Conservation (phyloP, 805 yeast genomes). For the Pichia insulana region DNA sequence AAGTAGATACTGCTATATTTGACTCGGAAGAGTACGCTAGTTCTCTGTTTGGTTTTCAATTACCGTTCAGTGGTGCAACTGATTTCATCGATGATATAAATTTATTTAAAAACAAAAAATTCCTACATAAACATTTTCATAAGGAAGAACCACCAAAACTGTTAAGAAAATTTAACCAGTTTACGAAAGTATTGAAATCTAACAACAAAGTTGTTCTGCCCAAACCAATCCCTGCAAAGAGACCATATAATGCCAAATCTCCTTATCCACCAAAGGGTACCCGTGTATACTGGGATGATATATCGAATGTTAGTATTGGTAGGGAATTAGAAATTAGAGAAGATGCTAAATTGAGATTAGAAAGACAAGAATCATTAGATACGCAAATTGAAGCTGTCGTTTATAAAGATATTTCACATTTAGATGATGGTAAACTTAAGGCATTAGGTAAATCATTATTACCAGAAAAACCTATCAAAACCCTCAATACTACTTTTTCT, state of each 20-base stretch:
- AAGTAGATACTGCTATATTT: neutral
- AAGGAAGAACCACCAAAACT: neutral
- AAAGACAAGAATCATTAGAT: conserved; percentile 47
- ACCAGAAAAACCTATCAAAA: conserved; percentile 17
- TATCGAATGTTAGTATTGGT: conserved; percentile 5
- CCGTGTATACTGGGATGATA: conserved; percentile 8
- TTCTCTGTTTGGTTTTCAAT: neutral
- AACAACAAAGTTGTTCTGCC: neutral
- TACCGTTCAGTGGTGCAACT: neutral
- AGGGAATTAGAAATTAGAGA: conserved; percentile 23
- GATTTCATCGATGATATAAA: neutral
- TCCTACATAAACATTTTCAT: neutral
- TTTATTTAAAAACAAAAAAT: neutral
- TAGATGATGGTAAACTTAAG: conserved; percentile 57
- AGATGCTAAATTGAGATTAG: conserved; percentile 33
- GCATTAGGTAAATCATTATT: conserved; percentile 60
- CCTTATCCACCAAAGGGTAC: conserved; percentile 6
- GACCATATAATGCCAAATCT: conserved; percentile 6
- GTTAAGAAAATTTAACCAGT: conserved; percentile 1
- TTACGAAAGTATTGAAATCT: neutral
- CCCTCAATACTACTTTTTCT: conserved; percentile 2
- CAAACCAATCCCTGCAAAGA: neutral
- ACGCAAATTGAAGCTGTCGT: conserved; percentile 57
- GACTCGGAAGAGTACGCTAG: too few species aligned
- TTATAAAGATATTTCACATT: conserved; percentile 45